These are phyloP conservation scores for Heliamphora pulchella DNA, from an alignment of 179 eudicot genomes.

Conservation along the genomic window DNA sequence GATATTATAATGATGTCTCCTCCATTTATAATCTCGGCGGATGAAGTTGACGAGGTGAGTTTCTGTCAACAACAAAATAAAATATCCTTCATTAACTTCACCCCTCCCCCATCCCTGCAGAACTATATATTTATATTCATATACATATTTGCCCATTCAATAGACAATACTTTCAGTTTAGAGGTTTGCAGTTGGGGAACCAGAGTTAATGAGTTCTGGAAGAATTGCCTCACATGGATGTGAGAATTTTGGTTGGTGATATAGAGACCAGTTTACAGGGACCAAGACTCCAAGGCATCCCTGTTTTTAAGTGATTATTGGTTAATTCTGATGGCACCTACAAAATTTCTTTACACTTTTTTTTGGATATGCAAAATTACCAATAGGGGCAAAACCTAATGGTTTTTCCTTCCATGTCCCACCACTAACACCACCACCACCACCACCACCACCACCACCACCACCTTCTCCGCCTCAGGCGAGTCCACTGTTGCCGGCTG, in stretches of 20 bases:
- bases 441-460: too few species aligned
- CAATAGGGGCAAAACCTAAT: too few species aligned
- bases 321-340: too few species aligned
- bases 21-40: slow-evolving; percentile 59
- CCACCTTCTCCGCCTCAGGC: too few species aligned
- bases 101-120: too few species aligned
- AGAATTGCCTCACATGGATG: not conserved
- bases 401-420: too few species aligned
- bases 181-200: not conserved
- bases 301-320: not conserved
- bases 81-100: not conserved
- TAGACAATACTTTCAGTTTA: not conserved
- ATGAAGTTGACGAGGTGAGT: slow-evolving; percentile 68
- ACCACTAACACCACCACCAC: too few species aligned
- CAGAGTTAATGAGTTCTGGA: not conserved
- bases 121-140: too few species aligned
- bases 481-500: too few species aligned
- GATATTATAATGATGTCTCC: slow-evolving; percentile 92
- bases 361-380: too few species aligned
- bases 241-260: not conserved
- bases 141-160: too few species aligned
- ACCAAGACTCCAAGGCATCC: not conserved
- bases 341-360: too few species aligned
- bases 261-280: not conserved
- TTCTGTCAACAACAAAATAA: not conserved